Percentiles rank a stretch among this genome's conserved stretches.
Evolutionary conservation across 176 grass and related monocot species (phyloP).

Genomic region (Eragrostis nindensis): DNA sequence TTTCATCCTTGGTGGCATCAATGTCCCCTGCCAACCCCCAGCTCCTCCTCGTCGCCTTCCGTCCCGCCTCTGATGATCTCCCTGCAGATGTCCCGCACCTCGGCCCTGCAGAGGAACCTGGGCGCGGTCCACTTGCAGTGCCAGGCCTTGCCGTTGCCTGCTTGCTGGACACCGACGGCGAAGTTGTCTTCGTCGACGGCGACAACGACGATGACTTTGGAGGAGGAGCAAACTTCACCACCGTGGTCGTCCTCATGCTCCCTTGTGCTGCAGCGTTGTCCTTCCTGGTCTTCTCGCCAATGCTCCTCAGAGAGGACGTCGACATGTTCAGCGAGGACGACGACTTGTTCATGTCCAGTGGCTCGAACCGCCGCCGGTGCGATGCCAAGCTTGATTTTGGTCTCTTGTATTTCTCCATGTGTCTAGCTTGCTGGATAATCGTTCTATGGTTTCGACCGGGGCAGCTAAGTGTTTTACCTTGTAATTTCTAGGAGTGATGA

Average conservation of each 20-base stretch:
- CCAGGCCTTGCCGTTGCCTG: constrained; percentile 32
- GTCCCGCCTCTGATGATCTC: constrained; percentile 20
- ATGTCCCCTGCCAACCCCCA: neutral
- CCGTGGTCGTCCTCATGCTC: constrained; percentile 21
- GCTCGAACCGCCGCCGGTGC: constrained; percentile 22
- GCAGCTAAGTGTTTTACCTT: too few relatives aligned
- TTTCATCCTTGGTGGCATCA: constrained; percentile 22
- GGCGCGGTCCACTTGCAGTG: constrained; percentile 10
- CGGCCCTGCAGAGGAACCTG: constrained; percentile 21
- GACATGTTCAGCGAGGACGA: constrained; percentile 44
- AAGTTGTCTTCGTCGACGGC: neutral
- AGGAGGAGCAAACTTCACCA: constrained; percentile 43
- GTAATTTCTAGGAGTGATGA: too few relatives aligned
- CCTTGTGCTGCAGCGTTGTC: neutral
- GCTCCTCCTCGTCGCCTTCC: constrained; percentile 35
- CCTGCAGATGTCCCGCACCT: constrained; percentile 4
- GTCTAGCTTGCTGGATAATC: too few relatives aligned
- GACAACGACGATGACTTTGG: neutral
- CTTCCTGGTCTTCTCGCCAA: constrained; percentile 13
- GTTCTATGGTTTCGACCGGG: too few relatives aligned
- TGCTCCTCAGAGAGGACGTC: constrained; percentile 42
- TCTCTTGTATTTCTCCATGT: constrained; percentile 48
- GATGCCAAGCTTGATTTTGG: constrained; percentile 5
- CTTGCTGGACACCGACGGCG: neutral
- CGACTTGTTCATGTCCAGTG: constrained; percentile 33